Percentiles rank a stretch among this genome's conserved stretches.
Evolutionary conservation across 768 basidiomycete genomes (phyloP).

Genomic region (Boletus patriciae): DNA sequence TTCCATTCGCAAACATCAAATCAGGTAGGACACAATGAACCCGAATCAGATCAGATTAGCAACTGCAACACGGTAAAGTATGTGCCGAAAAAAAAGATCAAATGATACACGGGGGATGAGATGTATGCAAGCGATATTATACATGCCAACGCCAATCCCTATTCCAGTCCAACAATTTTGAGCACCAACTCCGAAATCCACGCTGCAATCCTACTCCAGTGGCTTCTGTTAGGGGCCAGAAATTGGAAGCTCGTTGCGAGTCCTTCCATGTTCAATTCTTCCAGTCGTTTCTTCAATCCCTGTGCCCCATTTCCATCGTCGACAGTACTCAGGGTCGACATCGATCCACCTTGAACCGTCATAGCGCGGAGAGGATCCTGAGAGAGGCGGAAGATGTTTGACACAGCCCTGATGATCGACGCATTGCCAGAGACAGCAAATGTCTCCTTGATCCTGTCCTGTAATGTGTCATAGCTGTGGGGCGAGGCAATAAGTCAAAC

Average conservation of each 20-base stretch:
- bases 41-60: constrained; percentile 7
- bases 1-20: not conserved
- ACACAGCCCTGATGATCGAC: constrained; percentile 65
- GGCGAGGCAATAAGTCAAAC: constrained; percentile 6
- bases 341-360: constrained; percentile 49
- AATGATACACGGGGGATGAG: constrained; percentile 2
- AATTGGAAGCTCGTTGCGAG: constrained; percentile 74
- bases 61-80: constrained; percentile 9
- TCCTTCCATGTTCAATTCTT: constrained; percentile 73
- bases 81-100: not conserved
- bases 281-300: constrained; percentile 55
- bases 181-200: constrained; percentile 69
- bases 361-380: constrained; percentile 50
- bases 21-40: not conserved
- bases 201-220: constrained; percentile 64
- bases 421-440: constrained; percentile 74
- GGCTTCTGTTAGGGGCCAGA: constrained; percentile 52
- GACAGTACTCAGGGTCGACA: constrained; percentile 62
- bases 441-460: constrained; percentile 71
- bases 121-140: constrained; percentile 16
- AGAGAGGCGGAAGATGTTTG: constrained; percentile 73
- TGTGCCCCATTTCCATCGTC: constrained; percentile 50
- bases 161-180: constrained; percentile 47
- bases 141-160: constrained; percentile 15
- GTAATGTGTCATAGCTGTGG: constrained; percentile 68